Evolutionary conservation across 106 monocot species (phyloP).

Genomic region (Cymbidium sinense): DNA sequence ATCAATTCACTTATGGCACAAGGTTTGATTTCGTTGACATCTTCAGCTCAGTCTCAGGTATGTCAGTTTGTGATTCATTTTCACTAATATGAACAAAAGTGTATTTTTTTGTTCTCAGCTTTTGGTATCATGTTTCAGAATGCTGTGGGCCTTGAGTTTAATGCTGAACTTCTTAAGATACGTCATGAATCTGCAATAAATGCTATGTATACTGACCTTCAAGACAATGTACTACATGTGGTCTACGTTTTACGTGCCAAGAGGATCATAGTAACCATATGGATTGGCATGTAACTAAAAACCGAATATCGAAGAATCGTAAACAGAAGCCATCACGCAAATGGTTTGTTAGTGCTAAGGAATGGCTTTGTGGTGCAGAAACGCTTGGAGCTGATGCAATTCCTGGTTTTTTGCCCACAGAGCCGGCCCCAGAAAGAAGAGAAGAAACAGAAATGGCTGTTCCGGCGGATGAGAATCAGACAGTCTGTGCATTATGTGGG

Average conservation of each 20-base stretch:
- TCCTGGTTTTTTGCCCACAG: slow-evolving; percentile 77
- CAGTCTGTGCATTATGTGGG: slow-evolving; percentile 83
- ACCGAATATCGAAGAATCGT: slow-evolving; percentile 69
- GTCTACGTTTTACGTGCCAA: slow-evolving; percentile 72
- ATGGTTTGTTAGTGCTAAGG: slow-evolving; percentile 90
- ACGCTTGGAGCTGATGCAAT: slow-evolving; percentile 63
- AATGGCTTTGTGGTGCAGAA: slow-evolving; percentile 89
- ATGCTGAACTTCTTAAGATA: slow-evolving; percentile 70
- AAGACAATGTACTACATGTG: slow-evolving; percentile 95
- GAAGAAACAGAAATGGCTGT: slow-evolving; percentile 80
- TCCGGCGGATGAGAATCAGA: slow-evolving; percentile 90
- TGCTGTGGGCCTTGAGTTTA: slow-evolving; percentile 60
- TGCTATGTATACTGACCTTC: slow-evolving; percentile 70
- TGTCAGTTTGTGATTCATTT: background rate
- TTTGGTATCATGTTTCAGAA: slow-evolving; percentile 35
- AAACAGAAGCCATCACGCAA: slow-evolving; percentile 92
- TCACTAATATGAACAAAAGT: background rate
- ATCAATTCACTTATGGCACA: slow-evolving; percentile 75
- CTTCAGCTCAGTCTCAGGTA: slow-evolving; percentile 57
- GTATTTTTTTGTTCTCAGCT: background rate
- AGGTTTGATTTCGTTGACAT: slow-evolving; percentile 67
- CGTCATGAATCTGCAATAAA: slow-evolving; percentile 78
- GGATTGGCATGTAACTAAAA: slow-evolving; percentile 99
- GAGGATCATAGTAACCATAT: slow-evolving; percentile 95
- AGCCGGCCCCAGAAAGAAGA: slow-evolving; percentile 46